A percentile compares a stretch with the other conserved stretches of the same genome.
Evolutionary conservation across 2,329 filamentous ascomycete genomes (phyloP).

Genomic region (Aaosphaeria arxii): DNA sequence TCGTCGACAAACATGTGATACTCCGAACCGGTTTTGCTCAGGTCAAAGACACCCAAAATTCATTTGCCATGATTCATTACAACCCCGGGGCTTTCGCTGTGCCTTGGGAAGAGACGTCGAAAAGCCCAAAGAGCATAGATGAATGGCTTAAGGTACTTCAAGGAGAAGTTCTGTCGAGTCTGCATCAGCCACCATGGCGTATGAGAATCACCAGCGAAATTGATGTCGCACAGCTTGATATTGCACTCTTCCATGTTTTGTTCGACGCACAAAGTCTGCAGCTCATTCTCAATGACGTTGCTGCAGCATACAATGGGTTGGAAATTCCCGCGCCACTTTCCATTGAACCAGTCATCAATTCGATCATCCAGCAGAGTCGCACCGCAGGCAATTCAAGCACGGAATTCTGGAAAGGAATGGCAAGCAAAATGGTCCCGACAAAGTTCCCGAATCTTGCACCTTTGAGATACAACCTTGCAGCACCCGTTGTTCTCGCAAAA

Average conservation of each 20-base stretch:
- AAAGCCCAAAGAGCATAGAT: constrained; percentile 5
- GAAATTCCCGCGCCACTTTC: constrained; percentile 18
- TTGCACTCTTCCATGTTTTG: constrained; percentile 73
- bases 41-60: constrained; percentile 55
- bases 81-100: constrained; percentile 25
- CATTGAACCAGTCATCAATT: constrained; percentile 43
- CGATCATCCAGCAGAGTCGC: constrained; percentile 42
- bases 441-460: constrained; percentile 77
- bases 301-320: constrained; percentile 34
- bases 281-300: constrained; percentile 61
- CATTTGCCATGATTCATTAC: constrained; percentile 76
- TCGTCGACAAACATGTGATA: constrained; percentile 62
- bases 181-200: constrained; percentile 63
- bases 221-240: constrained; percentile 32
- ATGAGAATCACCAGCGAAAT: constrained; percentile 47
- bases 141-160: constrained; percentile 21
- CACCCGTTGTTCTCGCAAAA: constrained; percentile 34
- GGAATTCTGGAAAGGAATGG: constrained; percentile 63
- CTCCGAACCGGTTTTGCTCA: constrained; percentile 72
- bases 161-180: constrained; percentile 36
- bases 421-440: constrained; percentile 56
- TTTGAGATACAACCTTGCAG: constrained; percentile 40
- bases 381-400: constrained; percentile 30
- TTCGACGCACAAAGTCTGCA: constrained; percentile 79
- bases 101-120: constrained; percentile 27